Conservation (phyloP, 108 stramenopile genomes). For the Bacterosira constricta region DNA sequence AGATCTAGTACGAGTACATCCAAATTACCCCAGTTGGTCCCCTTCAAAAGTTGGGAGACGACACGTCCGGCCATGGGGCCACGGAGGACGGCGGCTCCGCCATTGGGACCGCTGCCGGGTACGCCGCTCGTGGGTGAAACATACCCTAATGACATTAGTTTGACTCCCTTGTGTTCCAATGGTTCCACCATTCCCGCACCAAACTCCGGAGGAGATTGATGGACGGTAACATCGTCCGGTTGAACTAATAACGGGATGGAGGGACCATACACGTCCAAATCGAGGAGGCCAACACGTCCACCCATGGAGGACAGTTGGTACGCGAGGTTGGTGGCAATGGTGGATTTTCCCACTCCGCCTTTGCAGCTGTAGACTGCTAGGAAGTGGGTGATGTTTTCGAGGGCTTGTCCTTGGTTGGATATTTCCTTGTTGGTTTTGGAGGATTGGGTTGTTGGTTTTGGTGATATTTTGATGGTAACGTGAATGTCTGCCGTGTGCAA, state of each 20-base stretch:
- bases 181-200: slow-evolving; percentile 78
- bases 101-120: slow-evolving; percentile 78
- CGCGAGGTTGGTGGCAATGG: slow-evolving; percentile 97
- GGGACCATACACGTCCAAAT: slow-evolving; percentile 98
- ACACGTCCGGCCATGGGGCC: slow-evolving; percentile 94
- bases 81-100: slow-evolving; percentile 81
- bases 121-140: slow-evolving; percentile 88
- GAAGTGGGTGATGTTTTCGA: slow-evolving; percentile 74
- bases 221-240: slow-evolving; percentile 79
- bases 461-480: slow-evolving; percentile 12
- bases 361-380: slow-evolving; percentile 91
- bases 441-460: slow-evolving; percentile 27
- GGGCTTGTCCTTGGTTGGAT: slow-evolving; percentile 64
- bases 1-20: slow-evolving; percentile 97
- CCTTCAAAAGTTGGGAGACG: slow-evolving; percentile 90
- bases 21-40: slow-evolving; percentile 98
- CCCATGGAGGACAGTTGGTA: slow-evolving; percentile 89
- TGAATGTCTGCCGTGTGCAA: slow-evolving; percentile 20
- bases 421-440: slow-evolving; percentile 26
- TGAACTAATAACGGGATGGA: slow-evolving; percentile 82
- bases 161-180: slow-evolving; percentile 84
- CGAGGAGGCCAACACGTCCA: slow-evolving; percentile 92
- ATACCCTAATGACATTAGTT: slow-evolving; percentile 86
- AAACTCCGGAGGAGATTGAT: slow-evolving; percentile 57
- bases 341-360: slow-evolving; percentile 99